Percentiles rank a stretch among this genome's conserved stretches.
These are phyloP conservation scores for Yamadazyma membranifaciens DNA, from an alignment of 1,139 yeast species.

Conservation along the genomic window DNA sequence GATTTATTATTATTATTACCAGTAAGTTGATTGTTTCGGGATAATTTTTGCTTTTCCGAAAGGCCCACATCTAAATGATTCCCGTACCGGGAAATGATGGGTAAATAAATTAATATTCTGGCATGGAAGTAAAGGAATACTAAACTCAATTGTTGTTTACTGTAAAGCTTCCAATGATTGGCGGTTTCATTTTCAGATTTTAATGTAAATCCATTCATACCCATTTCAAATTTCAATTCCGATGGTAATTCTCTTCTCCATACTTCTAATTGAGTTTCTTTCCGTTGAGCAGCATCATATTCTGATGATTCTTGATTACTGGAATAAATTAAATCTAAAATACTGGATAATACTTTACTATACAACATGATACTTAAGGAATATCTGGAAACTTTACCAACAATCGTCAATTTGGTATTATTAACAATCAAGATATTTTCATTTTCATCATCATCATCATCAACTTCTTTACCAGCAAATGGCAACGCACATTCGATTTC, in stretches of 20 bases:
- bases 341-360: conserved; percentile 70
- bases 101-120: conserved; percentile 74
- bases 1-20: conserved; percentile 10
- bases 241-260: conserved; percentile 77
- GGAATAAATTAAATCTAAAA: conserved; percentile 64
- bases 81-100: conserved; percentile 56
- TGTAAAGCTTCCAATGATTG: conserved; percentile 33
- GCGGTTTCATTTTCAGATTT: conserved; percentile 19
- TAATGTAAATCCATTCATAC: conserved; percentile 58
- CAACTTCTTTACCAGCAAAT: conserved; percentile 53
- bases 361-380: conserved; percentile 68
- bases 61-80: conserved; percentile 46
- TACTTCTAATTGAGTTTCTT: conserved; percentile 70
- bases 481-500: conserved; percentile 89
- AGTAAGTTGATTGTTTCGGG: conserved; percentile 22
- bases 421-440: conserved; percentile 58
- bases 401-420: conserved; percentile 56
- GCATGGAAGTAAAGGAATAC: conserved; percentile 76
- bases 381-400: conserved; percentile 64
- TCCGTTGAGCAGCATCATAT: conserved; percentile 41
- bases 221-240: conserved; percentile 63
- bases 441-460: conserved; percentile 43
- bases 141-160: conserved; percentile 57
- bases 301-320: conserved; percentile 40
- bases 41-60: conserved; percentile 37